Base-by-base conservation (phyloP, 164 flowering plant genomes). In the Tinospora cordifolia region DNA sequence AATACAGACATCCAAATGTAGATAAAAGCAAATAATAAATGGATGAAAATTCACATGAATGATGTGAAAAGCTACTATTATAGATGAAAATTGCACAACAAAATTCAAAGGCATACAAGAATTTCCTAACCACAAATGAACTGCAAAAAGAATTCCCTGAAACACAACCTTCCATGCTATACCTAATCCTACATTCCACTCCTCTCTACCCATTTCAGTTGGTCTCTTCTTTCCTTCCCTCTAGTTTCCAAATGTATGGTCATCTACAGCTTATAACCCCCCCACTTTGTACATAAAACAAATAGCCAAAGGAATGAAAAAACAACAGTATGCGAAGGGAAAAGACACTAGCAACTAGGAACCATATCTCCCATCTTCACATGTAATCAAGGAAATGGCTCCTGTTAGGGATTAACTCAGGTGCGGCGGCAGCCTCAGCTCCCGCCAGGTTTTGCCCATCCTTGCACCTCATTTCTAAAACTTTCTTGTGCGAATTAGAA, bases 401-500 rank as follows among this genome's bases (percentile, higher is more conserved):
- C 76, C 63, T 71, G 9, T 68, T 81, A 8, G 88, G 84, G 67
- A 82, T 72, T 10, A 39, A 68, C 12, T 17, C 25, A 51, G 17
- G 62, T 19, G 11, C 66, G 36, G 41, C 41, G n/a, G 39, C 8
- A 36, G 66, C 39, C 3, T 30, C 39, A 17, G 19, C 41, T 17
- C 49, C 11, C 8, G 39, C 54, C 49, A 27, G 19, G 9, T 69
- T 46, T 17, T 80, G 81, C 5, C 24, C 69, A 3, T 2, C 47
- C 73, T 76, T 83, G 81, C 1, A 75, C 74, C 98, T 87, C 96
- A 90, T 93, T 79, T 93, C 94, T 12, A 88, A 59, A 1, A 93
- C 97, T 70, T 91, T 91, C 90, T 87, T 91, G 79, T 91, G 97
- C 8, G 97, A 90, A 70, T 90, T 91, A 69, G 98, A 93, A 82